These are phyloP conservation scores for Calonectria pseudoturangicola DNA, from an alignment of 2,329 filamentous ascomycete genomes.

Conservation along the genomic window DNA sequence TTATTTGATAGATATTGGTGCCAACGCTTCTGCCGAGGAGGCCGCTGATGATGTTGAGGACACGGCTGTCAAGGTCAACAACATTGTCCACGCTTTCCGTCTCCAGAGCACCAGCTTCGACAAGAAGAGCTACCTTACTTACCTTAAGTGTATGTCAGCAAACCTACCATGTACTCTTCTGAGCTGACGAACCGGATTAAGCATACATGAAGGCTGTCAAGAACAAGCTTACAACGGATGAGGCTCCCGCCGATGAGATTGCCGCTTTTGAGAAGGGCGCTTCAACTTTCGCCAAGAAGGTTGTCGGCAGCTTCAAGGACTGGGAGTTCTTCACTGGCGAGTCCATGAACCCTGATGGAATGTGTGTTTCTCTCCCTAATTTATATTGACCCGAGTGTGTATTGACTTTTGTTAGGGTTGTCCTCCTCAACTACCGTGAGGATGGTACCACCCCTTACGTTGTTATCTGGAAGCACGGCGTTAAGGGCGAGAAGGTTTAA, in stretches of 20 bases:
- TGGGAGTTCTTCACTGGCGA: constrained; percentile 96
- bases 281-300: constrained; percentile 84
- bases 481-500: constrained; percentile 94
- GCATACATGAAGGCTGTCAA: constrained; percentile 91
- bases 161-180: too few relatives aligned
- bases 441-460: constrained; percentile 94
- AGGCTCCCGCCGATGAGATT: constrained; percentile 79
- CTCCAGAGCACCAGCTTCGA: constrained; percentile 85
- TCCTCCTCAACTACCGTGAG: constrained; percentile 98
- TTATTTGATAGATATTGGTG: constrained; percentile 82
- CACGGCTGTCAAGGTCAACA: constrained; percentile 84
- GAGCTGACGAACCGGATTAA: too few relatives aligned
- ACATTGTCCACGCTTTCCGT: constrained; percentile 95
- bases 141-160: constrained; percentile 85
- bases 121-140: constrained; percentile 89
- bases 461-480: constrained; percentile 95
- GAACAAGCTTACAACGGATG: constrained; percentile 77
- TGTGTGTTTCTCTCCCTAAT: constrained; percentile 74
- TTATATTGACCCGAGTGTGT: not conserved
- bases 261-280: constrained; percentile 88
- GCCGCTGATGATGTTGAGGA: constrained; percentile 86
- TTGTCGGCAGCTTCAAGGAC: constrained; percentile 92
- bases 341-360: constrained; percentile 94
- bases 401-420: constrained; percentile 73
- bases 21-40: constrained; percentile 97